phyloP scores from a whole-genome alignment of 1,284 basidiomycete species.

The Microbotryum saponariae region DNA sequence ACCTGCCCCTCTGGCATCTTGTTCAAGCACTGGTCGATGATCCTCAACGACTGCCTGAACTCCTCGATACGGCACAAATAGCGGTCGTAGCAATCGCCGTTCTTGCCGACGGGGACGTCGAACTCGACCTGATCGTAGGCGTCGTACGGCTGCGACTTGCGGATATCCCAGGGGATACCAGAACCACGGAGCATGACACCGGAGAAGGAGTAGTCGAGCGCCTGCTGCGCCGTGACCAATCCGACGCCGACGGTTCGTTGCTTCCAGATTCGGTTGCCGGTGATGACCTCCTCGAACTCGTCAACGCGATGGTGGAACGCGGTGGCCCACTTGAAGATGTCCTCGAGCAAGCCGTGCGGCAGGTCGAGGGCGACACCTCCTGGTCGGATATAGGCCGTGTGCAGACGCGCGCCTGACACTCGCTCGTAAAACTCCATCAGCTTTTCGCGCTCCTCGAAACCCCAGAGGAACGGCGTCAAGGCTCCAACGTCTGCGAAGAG shows the following conservation, averaged over 20 bases:
- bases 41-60: constrained; percentile 87
- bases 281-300: constrained; percentile 96
- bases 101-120: constrained; percentile 89
- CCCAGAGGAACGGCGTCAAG: constrained; percentile 97
- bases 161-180: constrained; percentile 90
- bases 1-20: constrained; percentile 91
- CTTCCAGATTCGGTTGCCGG: constrained; percentile 98
- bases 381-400: constrained; percentile 95
- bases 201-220: constrained; percentile 86
- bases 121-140: constrained; percentile 98
- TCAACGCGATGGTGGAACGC: constrained; percentile 82
- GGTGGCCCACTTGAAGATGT: constrained; percentile 96
- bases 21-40: constrained; percentile 86
- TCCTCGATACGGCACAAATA: constrained; percentile 97
- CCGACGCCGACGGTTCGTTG: constrained; percentile 86
- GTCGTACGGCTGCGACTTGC: constrained; percentile 86
- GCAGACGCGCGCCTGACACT: constrained; percentile 92
- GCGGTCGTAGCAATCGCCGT: constrained; percentile 91
- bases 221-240: constrained; percentile 82
- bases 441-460: constrained; percentile 99
- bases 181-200: constrained; percentile 96
- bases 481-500: constrained; percentile 70
- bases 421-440: constrained; percentile 99
- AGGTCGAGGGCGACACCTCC: constrained; percentile 97
- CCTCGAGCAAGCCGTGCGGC: constrained; percentile 90